phyloP scores from a whole-genome alignment of 2,329 filamentous ascomycete species.

The Rhinocladiella similis region DNA sequence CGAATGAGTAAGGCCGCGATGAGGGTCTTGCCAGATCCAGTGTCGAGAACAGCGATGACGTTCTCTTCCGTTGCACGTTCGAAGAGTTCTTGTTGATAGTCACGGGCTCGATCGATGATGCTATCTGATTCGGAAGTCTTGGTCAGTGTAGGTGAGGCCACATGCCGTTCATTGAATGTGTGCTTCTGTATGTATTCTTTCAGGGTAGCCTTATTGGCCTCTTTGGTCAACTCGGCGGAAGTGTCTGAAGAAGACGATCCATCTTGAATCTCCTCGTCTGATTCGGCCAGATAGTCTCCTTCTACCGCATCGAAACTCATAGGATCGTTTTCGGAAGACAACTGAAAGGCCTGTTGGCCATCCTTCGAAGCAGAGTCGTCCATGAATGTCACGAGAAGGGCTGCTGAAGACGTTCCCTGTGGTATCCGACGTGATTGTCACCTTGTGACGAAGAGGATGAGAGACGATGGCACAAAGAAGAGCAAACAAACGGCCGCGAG shows the following conservation, averaged over 20 bases:
- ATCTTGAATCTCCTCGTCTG: conserved; percentile 7
- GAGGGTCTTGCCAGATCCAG: conserved; percentile 90
- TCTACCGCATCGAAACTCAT: not conserved
- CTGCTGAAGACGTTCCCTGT: too few relatives aligned
- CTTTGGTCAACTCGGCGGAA: not conserved
- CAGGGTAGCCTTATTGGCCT: conserved; percentile 19
- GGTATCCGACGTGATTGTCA: too few relatives aligned
- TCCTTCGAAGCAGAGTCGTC: not conserved
- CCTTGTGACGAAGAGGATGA: too few relatives aligned
- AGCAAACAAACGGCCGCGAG: not conserved
- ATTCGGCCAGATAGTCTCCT: conserved; percentile 9
- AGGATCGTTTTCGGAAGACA: not conserved
- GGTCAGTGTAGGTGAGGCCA: conserved; percentile 27
- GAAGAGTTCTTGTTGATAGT: conserved; percentile 91
- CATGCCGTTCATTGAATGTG: conserved; percentile 2
- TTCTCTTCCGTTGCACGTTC: conserved; percentile 83
- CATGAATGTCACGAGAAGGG: not conserved
- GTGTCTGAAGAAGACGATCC: not conserved
- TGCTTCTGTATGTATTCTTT: conserved; percentile 16
- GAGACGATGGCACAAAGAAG: not conserved
- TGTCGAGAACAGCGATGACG: conserved; percentile 72
- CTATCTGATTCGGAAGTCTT: conserved; percentile 54
- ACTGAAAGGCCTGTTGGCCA: not conserved
- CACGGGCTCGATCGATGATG: conserved; percentile 75
- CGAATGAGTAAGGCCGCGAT: conserved; percentile 85